Evolutionary conservation across 2,329 filamentous ascomycete genomes (phyloP).

Genomic region (Passalora sequoiae): DNA sequence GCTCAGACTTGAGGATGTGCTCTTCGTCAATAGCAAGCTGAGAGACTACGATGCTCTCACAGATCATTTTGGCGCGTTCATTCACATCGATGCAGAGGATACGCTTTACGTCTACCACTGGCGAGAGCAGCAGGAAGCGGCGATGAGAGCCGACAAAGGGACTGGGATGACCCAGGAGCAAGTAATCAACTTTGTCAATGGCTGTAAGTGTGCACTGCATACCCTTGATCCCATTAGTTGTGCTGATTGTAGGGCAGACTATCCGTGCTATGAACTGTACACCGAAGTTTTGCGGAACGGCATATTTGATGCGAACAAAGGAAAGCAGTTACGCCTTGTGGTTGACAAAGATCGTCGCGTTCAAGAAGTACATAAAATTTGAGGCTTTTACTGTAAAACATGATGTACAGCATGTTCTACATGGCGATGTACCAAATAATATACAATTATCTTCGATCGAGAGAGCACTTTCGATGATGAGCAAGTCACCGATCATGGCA

Average conservation of each 20-base stretch:
- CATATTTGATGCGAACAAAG: slow-evolving; percentile 40
- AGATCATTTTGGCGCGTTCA: slow-evolving; percentile 56
- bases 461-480: background rate
- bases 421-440: background rate
- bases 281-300: slow-evolving; percentile 47
- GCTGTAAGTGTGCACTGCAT: slow-evolving; percentile 42
- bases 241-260: slow-evolving; percentile 28
- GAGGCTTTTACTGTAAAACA: too few relatives aligned
- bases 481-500: background rate
- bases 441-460: too few relatives aligned
- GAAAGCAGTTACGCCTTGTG: slow-evolving; percentile 48
- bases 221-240: background rate
- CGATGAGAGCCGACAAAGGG: slow-evolving; percentile 61
- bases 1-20: slow-evolving; percentile 52
- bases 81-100: slow-evolving; percentile 68
- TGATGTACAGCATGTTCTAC: background rate
- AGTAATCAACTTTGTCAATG: slow-evolving; percentile 69
- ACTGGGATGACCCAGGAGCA: slow-evolving; percentile 78
- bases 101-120: slow-evolving; percentile 74
- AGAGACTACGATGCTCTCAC: slow-evolving; percentile 56
- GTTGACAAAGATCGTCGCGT: slow-evolving; percentile 46
- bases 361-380: slow-evolving; percentile 24
- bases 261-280: slow-evolving; percentile 55
- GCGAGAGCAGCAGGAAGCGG: slow-evolving; percentile 74
- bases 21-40: slow-evolving; percentile 56